phyloP scores from a whole-genome alignment of 805 yeast species.

The Saccharomycopsis sp. region DNA sequence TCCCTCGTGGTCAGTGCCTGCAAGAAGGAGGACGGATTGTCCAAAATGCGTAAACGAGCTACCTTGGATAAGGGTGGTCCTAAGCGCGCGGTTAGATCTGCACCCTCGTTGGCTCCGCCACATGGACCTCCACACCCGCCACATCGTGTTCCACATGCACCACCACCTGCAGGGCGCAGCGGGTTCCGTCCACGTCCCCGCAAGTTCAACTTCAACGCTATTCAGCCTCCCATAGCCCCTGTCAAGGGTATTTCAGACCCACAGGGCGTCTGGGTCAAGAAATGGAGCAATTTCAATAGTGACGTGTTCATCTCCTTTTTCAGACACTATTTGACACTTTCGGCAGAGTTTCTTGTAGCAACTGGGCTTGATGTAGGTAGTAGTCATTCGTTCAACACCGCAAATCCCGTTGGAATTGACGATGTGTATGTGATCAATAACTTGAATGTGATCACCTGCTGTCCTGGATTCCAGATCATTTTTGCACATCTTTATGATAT shows the following conservation, averaged over 20 bases:
- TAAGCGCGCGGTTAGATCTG: not conserved
- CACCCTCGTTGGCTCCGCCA: not conserved
- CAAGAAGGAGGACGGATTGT: slow-evolving; percentile 2
- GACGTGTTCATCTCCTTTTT: slow-evolving; percentile 56
- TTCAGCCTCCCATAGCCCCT: slow-evolving; percentile 34
- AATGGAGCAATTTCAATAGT: slow-evolving; percentile 53
- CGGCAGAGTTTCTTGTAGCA: slow-evolving; percentile 5
- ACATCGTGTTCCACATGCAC: too few relatives aligned
- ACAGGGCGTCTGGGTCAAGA: slow-evolving; percentile 53
- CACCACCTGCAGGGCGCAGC: too few relatives aligned
- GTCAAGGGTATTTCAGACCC: slow-evolving; percentile 48
- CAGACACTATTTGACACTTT: slow-evolving; percentile 42
- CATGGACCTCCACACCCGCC: not conserved
- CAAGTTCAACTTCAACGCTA: slow-evolving; percentile 28
- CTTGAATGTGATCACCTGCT: slow-evolving; percentile 21
- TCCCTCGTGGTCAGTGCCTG: too few relatives aligned
- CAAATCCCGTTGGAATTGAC: not conserved
- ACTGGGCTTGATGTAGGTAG: not conserved
- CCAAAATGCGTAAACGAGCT: slow-evolving; percentile 5
- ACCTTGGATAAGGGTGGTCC: not conserved
- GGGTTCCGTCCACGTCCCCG: too few relatives aligned
- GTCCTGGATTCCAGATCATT: slow-evolving; percentile 43
- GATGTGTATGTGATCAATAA: not conserved
- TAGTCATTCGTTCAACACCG: not conserved
- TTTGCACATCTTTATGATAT: slow-evolving; percentile 42